A percentile compares a stretch with the other conserved stretches of the same genome.
phyloP scores from a whole-genome alignment of 2,329 filamentous ascomycete species.

The Westerdykella ornata region DNA sequence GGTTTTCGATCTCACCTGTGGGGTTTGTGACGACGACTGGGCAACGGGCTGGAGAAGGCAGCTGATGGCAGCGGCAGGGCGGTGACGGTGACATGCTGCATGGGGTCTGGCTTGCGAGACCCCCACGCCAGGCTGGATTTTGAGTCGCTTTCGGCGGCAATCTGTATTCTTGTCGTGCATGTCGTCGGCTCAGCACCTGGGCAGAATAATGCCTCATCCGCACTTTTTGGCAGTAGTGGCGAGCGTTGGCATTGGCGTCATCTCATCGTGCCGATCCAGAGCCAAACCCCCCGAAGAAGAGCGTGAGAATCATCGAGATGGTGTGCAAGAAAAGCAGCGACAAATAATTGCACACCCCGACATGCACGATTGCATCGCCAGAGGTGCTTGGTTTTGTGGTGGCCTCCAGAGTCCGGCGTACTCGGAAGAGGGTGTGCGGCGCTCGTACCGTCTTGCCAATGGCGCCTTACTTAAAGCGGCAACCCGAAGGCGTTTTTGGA shows the following conservation, averaged over 20 bases:
- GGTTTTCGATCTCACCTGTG: background rate
- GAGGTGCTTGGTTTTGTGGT: no score
- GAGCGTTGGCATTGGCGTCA: constrained; percentile 4
- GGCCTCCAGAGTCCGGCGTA: no score
- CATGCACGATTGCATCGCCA: no score
- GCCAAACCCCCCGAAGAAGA: constrained; percentile 3
- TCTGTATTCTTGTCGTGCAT: constrained; percentile 3
- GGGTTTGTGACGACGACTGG: no score
- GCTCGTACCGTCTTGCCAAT: no score
- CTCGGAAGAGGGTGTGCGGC: no score
- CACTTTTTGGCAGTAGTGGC: no score
- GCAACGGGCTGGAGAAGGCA: background rate
- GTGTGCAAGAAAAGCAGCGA: background rate
- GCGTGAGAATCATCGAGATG: background rate
- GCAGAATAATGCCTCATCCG: constrained; percentile 4
- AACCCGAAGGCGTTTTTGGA: no score
- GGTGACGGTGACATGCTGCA: background rate
- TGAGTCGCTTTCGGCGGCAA: constrained; percentile 9
- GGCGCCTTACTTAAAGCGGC: no score
- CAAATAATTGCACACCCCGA: no score
- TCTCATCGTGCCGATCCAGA: constrained; percentile 1
- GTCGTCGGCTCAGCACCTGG: constrained; percentile 4
- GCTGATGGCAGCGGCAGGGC: background rate
- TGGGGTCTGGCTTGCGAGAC: background rate
- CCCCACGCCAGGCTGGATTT: constrained; percentile 1